phyloP scores from a whole-genome alignment of 441 rosid genomes.

The Erodium texanum region DNA sequence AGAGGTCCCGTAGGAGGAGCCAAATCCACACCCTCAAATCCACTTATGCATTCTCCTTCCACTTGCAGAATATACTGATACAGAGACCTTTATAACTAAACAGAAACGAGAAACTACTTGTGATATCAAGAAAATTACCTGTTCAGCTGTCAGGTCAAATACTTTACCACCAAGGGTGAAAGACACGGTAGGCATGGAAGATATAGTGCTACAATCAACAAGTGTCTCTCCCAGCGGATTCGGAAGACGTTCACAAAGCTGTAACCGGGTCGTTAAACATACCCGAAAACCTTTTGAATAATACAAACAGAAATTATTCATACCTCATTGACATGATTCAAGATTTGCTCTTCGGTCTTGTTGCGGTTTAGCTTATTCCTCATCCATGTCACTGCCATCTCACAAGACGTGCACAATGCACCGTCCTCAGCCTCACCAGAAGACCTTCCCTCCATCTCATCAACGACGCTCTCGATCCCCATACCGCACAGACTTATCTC shows the following conservation, averaged over 20 bases:
- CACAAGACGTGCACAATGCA: slow-evolving; percentile 46
- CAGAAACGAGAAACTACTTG: too few relatives aligned
- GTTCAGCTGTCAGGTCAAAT: neutral
- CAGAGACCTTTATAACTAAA: too few relatives aligned
- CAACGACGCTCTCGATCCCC: slow-evolving; percentile 38
- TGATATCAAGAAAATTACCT: too few relatives aligned
- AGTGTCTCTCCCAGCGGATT: slow-evolving; percentile 31
- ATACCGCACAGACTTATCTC: slow-evolving; percentile 51
- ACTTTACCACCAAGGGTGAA: slow-evolving; percentile 6
- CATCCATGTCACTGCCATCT: slow-evolving; percentile 64
- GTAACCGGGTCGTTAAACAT: slow-evolving; percentile 2
- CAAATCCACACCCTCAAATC: slow-evolving; percentile 4
- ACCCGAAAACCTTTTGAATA: too few relatives aligned
- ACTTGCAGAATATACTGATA: neutral
- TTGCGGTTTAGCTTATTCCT: slow-evolving; percentile 48
- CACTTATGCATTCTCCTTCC: neutral
- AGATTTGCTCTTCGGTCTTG: slow-evolving; percentile 43
- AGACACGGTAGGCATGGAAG: neutral
- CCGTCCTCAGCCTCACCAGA: slow-evolving; percentile 31
- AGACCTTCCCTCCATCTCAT: slow-evolving; percentile 25
- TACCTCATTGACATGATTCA: slow-evolving; percentile 48
- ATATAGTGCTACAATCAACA: neutral
- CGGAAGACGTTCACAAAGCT: slow-evolving; percentile 66
- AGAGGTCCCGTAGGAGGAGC: slow-evolving; percentile 3
- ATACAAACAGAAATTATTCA: neutral